These are phyloP conservation scores for Pseudozyma pruni DNA, from an alignment of 1,284 basidiomycete genomes.

Conservation along the genomic window DNA sequence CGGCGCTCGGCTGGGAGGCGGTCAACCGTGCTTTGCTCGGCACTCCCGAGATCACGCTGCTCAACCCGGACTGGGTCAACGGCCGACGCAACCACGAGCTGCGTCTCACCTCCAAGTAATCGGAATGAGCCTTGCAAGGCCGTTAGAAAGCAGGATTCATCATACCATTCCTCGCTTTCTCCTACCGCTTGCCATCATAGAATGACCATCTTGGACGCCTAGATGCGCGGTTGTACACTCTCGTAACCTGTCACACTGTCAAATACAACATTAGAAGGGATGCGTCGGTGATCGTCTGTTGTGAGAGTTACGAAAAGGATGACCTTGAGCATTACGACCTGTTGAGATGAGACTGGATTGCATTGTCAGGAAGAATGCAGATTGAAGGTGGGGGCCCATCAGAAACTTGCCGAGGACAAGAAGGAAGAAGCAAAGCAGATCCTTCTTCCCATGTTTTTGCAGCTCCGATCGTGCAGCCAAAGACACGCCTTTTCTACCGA, in stretches of 20 bases:
- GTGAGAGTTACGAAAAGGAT: too few relatives aligned
- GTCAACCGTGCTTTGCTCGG: slow-evolving; percentile 71
- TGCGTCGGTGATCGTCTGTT: too few relatives aligned
- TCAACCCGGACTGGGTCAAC: slow-evolving; percentile 71
- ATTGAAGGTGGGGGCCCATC: too few relatives aligned
- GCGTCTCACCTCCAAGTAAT: slow-evolving; percentile 53
- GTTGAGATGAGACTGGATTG: too few relatives aligned
- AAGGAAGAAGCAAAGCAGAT: too few relatives aligned
- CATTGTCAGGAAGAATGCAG: too few relatives aligned
- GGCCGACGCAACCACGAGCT: slow-evolving; percentile 70
- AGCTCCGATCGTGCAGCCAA: not conserved
- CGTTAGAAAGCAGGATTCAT: not conserved
- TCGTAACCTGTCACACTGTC: slow-evolving; percentile 14
- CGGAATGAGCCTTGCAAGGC: not conserved
- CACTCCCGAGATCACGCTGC: slow-evolving; percentile 70
- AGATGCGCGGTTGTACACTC: slow-evolving; percentile 15
- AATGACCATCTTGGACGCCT: not conserved
- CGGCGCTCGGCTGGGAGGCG: slow-evolving; percentile 72
- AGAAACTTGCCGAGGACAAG: too few relatives aligned
- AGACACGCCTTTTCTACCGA: not conserved
- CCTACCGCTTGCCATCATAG: not conserved
- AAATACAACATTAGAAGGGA: slow-evolving; percentile 13
- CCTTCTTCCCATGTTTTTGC: too few relatives aligned
- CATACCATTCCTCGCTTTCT: slow-evolving; percentile 1
- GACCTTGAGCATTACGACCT: too few relatives aligned